Conservation (phyloP, 768 basidiomycete species). For the Rhizopogon salebrosus region DNA sequence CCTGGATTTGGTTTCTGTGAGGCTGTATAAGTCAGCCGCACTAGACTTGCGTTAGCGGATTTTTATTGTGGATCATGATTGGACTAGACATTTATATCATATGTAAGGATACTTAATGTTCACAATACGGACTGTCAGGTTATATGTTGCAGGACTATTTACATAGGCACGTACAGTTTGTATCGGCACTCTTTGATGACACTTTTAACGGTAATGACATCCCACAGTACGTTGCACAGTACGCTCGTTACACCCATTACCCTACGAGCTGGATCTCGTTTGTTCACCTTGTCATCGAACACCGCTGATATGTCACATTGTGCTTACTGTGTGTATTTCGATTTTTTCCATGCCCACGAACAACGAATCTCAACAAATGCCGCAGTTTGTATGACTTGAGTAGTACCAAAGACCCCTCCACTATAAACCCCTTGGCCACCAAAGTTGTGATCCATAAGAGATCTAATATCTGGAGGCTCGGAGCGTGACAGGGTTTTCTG, state of each 20-base stretch:
- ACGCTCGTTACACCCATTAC: neutral
- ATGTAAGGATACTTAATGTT: neutral
- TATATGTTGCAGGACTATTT: neutral
- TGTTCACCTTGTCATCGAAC: neutral
- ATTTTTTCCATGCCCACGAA: too few relatives aligned
- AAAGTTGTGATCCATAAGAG: too few relatives aligned
- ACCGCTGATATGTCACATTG: neutral
- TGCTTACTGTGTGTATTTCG: too few relatives aligned
- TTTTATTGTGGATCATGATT: neutral
- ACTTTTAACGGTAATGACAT: neutral
- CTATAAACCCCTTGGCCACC: too few relatives aligned
- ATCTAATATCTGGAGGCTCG: too few relatives aligned
- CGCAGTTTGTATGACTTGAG: too few relatives aligned
- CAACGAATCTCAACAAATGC: too few relatives aligned
- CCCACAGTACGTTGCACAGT: neutral
- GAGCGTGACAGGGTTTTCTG: too few relatives aligned
- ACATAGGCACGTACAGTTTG: neutral
- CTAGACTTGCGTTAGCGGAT: constrained; percentile 2
- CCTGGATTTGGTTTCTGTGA: neutral
- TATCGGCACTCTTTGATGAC: neutral
- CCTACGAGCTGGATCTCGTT: neutral
- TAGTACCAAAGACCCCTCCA: too few relatives aligned
- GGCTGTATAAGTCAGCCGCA: neutral
- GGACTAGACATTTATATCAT: constrained; percentile 4
- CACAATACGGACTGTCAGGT: neutral